Base-by-base conservation (phyloP, 2,329 filamentous ascomycete species). In the Diaporthe amygdali region DNA sequence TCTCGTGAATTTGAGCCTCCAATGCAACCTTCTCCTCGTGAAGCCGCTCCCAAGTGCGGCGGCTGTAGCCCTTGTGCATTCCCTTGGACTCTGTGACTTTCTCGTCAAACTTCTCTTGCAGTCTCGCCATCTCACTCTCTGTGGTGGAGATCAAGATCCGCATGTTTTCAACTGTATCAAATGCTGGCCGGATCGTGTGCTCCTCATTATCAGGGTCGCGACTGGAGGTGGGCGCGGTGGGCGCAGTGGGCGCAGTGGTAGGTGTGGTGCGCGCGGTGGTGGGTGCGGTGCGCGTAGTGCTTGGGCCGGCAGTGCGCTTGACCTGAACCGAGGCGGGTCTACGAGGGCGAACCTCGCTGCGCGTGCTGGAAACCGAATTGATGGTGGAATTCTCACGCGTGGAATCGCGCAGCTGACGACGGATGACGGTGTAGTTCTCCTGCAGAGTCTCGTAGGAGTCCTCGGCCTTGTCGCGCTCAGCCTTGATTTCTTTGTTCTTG, bases 111-210 rank as follows among this genome's bases (percentile, higher is more conserved):
- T 92, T 87, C 75, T 92, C 86, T 80, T 93, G 92, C 67, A 97
- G 82, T 78, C 97, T 93, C 15, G 88, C 87, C 54, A 95, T 88
- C 80, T 97, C 95, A 78, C 97, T 94, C 75, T 94, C 87, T 4
- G 97, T 84, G 9, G 91, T 88, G 81, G 97, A 96, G 79, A 97
- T 91, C 27, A 97, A 93, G n/a, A 91, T 89, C 9, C 93, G 92
- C 30, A 97, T 88, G 12, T 94, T 94, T 52, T 91, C 82, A 5
- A 88, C 90, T 0, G 94, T 94, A 1, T 90, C 84, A 77, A 94
- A 91, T 1, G 91, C 87, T 7, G 92, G 91, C 6, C 92, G 91
- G 76, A 92, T 84, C 1, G 89, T 92, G 2, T 82, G 82, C 61
- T 89, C 86, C 49, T 89, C 87, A 15, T 90, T 87, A 70, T 85